A percentile compares a stretch with the other conserved stretches of the same genome.
Evolutionary conservation across 2,329 filamentous ascomycete species (phyloP).

Genomic region (Trichoderma harzianum): DNA sequence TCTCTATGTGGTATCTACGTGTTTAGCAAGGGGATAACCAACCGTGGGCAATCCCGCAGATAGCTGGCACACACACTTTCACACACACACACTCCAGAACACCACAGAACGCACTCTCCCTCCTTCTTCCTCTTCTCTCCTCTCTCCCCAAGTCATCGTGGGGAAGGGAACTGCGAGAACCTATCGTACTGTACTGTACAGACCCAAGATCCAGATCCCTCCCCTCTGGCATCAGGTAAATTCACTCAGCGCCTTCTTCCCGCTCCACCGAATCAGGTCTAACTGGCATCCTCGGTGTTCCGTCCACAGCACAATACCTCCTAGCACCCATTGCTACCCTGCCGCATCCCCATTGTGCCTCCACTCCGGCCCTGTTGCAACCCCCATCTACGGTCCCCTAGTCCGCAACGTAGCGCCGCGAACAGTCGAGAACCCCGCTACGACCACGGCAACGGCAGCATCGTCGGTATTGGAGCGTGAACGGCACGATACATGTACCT

Average conservation of each 20-base stretch:
- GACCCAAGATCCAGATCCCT: background rate
- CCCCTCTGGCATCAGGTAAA: background rate
- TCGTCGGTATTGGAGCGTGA: slow-evolving; percentile 5
- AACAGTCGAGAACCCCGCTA: slow-evolving; percentile 18
- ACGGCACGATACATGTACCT: slow-evolving; percentile 3
- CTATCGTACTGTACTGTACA: background rate
- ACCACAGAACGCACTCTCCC: background rate
- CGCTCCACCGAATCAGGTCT: slow-evolving; percentile 10
- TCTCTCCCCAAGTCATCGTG: background rate
- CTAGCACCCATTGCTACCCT: slow-evolving; percentile 7
- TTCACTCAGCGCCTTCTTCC: slow-evolving; percentile 1
- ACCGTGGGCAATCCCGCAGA: background rate
- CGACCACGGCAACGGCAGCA: slow-evolving; percentile 14
- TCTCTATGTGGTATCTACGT: background rate
- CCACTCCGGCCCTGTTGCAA: slow-evolving; percentile 9
- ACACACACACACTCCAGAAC: background rate
- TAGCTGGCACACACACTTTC: background rate
- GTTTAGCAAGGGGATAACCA: background rate
- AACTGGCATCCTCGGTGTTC: background rate
- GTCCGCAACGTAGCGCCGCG: slow-evolving; percentile 18
- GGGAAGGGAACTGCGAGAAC: background rate
- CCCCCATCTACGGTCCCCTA: slow-evolving; percentile 6
- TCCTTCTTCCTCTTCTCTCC: background rate
- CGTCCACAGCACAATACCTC: slow-evolving; percentile 7
- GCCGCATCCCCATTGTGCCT: slow-evolving; percentile 15